Conservation (phyloP, 768 basidiomycete genomes). For the Lyophyllum atratum region DNA sequence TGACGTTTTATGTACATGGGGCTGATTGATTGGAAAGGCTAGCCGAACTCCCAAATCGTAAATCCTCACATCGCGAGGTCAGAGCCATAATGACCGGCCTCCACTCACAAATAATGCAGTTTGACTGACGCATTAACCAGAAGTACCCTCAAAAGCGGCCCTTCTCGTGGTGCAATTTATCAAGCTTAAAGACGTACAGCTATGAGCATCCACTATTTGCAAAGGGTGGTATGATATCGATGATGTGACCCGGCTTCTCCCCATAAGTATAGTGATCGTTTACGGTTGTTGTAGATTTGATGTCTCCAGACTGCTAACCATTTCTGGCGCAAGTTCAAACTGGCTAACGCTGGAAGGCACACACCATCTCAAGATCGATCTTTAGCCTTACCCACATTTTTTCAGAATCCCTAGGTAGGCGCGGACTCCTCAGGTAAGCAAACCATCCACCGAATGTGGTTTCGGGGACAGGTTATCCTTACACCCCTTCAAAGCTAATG, state of each 20-base stretch:
- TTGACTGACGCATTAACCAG: conserved; percentile 15
- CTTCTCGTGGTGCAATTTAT: conserved; percentile 8
- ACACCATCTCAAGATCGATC: conserved; percentile 42
- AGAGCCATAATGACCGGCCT: conserved; percentile 19
- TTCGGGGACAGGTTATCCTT: conserved; percentile 14
- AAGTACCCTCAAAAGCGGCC: conserved; percentile 14
- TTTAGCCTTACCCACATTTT: conserved; percentile 36
- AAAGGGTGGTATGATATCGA: conserved; percentile 17
- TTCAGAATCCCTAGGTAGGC: conserved; percentile 26
- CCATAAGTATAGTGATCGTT: conserved; percentile 25
- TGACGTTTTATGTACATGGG: conserved; percentile 20
- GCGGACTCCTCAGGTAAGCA: conserved; percentile 39
- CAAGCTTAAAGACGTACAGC: conserved; percentile 6
- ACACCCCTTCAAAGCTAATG: conserved; percentile 21
- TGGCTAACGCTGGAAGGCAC: conserved; percentile 43
- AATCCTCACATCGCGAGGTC: conserved; percentile 13
- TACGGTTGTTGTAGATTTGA: conserved; percentile 26
- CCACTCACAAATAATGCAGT: conserved; percentile 11
- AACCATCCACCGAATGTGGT: conserved; percentile 26
- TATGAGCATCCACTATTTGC: conserved; percentile 14
- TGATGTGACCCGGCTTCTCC: conserved; percentile 23
- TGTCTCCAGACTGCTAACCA: conserved; percentile 35
- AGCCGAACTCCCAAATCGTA: conserved; percentile 18
- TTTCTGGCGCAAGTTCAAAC: conserved; percentile 37
- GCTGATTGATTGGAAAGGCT: conserved; percentile 19